phyloP scores from a whole-genome alignment of 139 green algal genomes.

The Gonium pectorale region DNA sequence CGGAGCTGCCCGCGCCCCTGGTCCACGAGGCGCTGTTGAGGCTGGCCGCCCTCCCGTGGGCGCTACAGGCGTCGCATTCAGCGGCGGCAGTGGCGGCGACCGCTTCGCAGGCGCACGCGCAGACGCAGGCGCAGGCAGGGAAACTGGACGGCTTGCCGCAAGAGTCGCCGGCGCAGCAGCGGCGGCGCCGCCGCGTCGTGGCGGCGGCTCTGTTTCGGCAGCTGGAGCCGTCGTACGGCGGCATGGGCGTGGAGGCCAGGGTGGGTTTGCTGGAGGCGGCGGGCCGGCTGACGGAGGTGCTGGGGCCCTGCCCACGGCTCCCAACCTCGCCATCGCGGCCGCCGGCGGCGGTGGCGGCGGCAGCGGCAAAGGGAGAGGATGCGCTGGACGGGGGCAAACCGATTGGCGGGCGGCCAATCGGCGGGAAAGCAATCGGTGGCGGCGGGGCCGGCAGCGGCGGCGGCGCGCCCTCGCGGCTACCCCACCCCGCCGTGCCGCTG shows the following conservation, averaged over 20 bases:
- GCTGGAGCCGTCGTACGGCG: constrained; percentile 18
- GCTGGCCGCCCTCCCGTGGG: background rate
- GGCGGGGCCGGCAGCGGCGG: background rate
- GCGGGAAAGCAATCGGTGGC: no score
- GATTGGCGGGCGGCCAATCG: background rate
- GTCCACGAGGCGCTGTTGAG: background rate
- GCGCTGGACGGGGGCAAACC: no score
- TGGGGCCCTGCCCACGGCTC: background rate
- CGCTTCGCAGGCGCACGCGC: background rate
- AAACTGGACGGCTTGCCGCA: no score
- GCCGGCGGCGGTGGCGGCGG: background rate
- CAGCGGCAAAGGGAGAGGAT: background rate
- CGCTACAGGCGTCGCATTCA: background rate
- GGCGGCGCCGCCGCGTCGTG: background rate
- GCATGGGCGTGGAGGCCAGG: background rate
- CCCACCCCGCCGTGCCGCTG: constrained; percentile 4
- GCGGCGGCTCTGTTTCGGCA: constrained; percentile 8
- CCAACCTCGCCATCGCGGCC: background rate
- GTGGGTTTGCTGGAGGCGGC: constrained; percentile 2
- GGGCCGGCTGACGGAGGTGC: constrained; percentile 5
- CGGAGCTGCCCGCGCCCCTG: background rate
- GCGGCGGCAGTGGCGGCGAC: background rate
- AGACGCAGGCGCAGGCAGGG: background rate
- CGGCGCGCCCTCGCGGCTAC: background rate
- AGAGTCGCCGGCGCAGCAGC: no score